Conservation (phyloP, 2,329 filamentous ascomycete species). For the Botryotinia convoluta region DNA sequence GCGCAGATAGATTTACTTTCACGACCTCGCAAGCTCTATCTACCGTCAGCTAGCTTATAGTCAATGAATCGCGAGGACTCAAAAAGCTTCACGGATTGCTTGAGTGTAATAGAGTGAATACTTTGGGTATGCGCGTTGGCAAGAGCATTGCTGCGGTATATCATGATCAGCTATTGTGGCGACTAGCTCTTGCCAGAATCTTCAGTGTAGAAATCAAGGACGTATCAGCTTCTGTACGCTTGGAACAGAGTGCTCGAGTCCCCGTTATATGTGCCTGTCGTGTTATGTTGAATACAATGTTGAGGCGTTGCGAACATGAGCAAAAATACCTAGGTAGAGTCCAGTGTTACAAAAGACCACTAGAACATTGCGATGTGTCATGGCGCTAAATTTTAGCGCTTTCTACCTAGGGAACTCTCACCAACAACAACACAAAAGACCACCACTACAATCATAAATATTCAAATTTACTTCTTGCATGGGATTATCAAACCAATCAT, state of each 20-base stretch:
- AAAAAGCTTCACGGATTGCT: background rate
- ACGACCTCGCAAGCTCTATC: too few relatives aligned
- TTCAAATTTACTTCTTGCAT: background rate
- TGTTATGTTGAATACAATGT: background rate
- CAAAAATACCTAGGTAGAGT: background rate
- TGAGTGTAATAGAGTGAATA: background rate
- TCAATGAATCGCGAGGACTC: too few relatives aligned
- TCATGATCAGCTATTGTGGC: background rate
- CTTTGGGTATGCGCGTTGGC: background rate
- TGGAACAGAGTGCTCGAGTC: background rate
- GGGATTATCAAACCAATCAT: background rate
- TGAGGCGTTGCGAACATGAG: background rate
- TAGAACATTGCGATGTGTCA: background rate
- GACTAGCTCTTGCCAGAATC: background rate
- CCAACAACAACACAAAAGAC: background rate
- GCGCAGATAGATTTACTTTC: too few relatives aligned
- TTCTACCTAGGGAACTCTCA: background rate
- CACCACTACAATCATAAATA: background rate
- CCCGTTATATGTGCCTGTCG: background rate
- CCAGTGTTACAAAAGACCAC: background rate
- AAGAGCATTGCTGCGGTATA: background rate
- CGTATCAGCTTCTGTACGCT: fast-evolving
- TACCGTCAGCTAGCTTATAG: too few relatives aligned
- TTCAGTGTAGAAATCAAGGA: background rate
- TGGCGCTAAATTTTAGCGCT: background rate